Evolutionary conservation across 208 protist genomes (phyloP).

Genomic region (Leptomonas pyrrhocoris): DNA sequence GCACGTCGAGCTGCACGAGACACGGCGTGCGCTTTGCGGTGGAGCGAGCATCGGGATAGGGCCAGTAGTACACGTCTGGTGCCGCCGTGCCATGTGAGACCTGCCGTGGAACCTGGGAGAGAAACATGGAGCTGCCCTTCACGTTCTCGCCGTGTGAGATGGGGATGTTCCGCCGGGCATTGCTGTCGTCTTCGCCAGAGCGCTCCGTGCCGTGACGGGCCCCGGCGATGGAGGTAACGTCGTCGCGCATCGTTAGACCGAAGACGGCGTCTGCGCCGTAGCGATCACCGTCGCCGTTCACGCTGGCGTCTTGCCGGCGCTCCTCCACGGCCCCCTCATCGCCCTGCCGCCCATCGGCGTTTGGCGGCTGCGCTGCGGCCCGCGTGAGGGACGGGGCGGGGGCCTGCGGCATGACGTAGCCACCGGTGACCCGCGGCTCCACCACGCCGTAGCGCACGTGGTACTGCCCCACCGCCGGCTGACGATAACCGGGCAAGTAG

Average conservation of each 20-base stretch:
- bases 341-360: not conserved
- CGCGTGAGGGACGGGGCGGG: not conserved
- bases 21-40: slow-evolving; percentile 50
- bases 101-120: slow-evolving; percentile 52
- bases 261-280: not conserved
- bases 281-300: not conserved
- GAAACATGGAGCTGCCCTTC: slow-evolving; percentile 76
- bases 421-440: slow-evolving; percentile 68
- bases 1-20: slow-evolving; percentile 46
- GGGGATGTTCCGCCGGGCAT: not conserved
- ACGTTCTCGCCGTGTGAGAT: slow-evolving; percentile 36
- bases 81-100: slow-evolving; percentile 41
- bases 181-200: slow-evolving; percentile 1
- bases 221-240: not conserved
- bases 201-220: slow-evolving; percentile 6
- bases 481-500: slow-evolving; percentile 48
- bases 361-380: not conserved
- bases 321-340: not conserved
- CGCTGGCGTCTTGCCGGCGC: not conserved
- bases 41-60: slow-evolving; percentile 77
- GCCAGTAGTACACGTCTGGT: slow-evolving; percentile 74
- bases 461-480: slow-evolving; percentile 77
- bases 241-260: slow-evolving; percentile 15
- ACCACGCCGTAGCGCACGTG: slow-evolving; percentile 58
- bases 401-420: slow-evolving; percentile 55